Conservation (phyloP, 768 basidiomycete genomes). For the Panaeolus cyanescens region DNA sequence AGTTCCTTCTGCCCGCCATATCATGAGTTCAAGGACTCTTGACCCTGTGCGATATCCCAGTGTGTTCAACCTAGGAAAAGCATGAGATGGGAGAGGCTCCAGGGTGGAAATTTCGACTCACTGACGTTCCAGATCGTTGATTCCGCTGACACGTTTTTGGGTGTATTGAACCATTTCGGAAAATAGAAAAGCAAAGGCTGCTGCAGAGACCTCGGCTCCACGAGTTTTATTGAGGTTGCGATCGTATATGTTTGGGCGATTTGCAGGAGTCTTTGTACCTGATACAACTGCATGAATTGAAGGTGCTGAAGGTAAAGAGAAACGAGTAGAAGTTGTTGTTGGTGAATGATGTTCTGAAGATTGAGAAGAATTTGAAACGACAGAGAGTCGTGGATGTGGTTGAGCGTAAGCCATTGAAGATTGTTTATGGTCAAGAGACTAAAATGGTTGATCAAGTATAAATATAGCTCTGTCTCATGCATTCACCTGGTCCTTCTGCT, state of each 20-base stretch:
- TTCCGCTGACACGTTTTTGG: conserved; percentile 91
- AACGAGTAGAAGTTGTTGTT: conserved; percentile 63
- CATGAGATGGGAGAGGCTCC: conserved; percentile 4
- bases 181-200: conserved; percentile 89
- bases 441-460: neutral
- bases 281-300: conserved; percentile 45
- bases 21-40: conserved; percentile 84
- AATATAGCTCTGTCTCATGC: conserved; percentile 27
- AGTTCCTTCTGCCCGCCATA: conserved; percentile 74
- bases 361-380: conserved; percentile 62
- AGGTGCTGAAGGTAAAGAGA: conserved; percentile 65
- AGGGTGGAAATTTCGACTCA: conserved; percentile 32
- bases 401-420: conserved; percentile 53
- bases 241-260: conserved; percentile 84
- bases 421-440: neutral
- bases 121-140: conserved; percentile 95
- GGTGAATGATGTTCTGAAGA: conserved; percentile 59
- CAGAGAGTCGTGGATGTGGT: conserved; percentile 68
- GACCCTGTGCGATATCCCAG: conserved; percentile 92
- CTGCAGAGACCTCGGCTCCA: conserved; percentile 77
- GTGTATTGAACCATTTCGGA: conserved; percentile 95
- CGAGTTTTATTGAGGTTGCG: conserved; percentile 87
- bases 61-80: conserved; percentile 72
- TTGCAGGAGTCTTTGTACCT: conserved; percentile 34
- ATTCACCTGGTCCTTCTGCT: conserved; percentile 46